Base-by-base conservation (phyloP, 2,329 filamentous ascomycete genomes). In the Xylariaceae sp. region DNA sequence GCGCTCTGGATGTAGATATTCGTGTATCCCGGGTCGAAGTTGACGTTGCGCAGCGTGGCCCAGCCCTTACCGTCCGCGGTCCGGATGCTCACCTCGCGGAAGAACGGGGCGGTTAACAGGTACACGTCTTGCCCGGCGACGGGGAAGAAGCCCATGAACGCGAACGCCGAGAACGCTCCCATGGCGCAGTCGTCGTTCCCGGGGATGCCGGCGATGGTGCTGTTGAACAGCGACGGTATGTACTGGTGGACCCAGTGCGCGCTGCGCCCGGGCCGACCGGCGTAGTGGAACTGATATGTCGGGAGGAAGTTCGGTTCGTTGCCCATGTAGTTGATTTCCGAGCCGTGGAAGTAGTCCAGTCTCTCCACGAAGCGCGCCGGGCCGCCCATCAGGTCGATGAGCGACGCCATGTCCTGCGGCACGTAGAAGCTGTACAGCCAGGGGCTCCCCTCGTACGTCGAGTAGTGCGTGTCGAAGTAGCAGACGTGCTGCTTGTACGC, bases 361-460 rank as follows among this genome's bases (percentile, higher is more conserved):
- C 87, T 79, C 32, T 76, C 70, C 44, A 79, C 71, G 65, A 88
- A 88, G 6, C 64, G 65, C 0, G 77, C 71, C 0, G 71, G 70
- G 0, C 86, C 86, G 30, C 86, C 87, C 47, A 88, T 76, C 62
- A 5, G 61, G 55, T 4, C 67, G 69, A 46, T 70, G 60, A 52
- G 69, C 69, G 32, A 58, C 15, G 66, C 68, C 55, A 69, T 70
- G 36, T 79, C 74, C 2, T 79, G 74, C 47, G 74, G 74, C 40
- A 85, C 77, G 60, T 95, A 87, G 0, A 76, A 77, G 0, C 91
- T 79, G 21, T 77, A 80, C 6, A 96, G 75, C 92, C 92, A 97
- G 4, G 74, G 72, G 49, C 68, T 71, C 46, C 73, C 74, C 60
- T 76, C 74, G 64, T 76, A 76, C 5, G 74, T 75, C 34, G 68